Percentiles rank a stretch among this genome's conserved stretches.
Conservation (phyloP, 108 stramenopile genomes). For the Skeletonema menzelii region DNA sequence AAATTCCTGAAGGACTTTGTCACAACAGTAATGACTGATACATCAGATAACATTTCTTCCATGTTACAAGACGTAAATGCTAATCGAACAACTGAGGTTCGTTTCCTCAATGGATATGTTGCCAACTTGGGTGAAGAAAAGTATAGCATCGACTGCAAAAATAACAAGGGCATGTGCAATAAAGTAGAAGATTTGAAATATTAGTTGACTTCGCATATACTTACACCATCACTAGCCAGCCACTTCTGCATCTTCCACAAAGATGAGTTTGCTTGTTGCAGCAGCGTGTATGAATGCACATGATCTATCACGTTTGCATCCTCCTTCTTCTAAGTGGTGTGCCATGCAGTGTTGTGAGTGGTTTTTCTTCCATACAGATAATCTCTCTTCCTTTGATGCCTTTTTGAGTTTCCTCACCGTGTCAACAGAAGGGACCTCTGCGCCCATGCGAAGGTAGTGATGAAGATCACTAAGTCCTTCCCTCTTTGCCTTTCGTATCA, state of each 20-base stretch:
- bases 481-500: conserved; percentile 94
- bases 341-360: conserved; percentile 90
- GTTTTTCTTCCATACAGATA: conserved; percentile 76
- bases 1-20: conserved; percentile 49
- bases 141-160: conserved; percentile 52
- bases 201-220: background rate
- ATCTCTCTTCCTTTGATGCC: conserved; percentile 51
- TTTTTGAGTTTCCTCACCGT: conserved; percentile 53
- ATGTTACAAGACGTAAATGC: conserved; percentile 73
- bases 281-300: conserved; percentile 92
- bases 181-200: conserved; percentile 35
- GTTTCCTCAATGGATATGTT: conserved; percentile 78
- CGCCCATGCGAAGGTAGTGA: conserved; percentile 81
- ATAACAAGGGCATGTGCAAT: conserved; percentile 47
- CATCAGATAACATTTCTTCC: conserved; percentile 69
- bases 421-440: conserved; percentile 65
- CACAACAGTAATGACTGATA: conserved; percentile 57
- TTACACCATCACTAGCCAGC: conserved; percentile 47
- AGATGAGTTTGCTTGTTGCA: conserved; percentile 48
- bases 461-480: conserved; percentile 78
- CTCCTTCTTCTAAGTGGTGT: conserved; percentile 64
- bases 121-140: conserved; percentile 49
- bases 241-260: conserved; percentile 56
- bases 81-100: conserved; percentile 63
- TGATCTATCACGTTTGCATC: conserved; percentile 72